Percentiles rank a stretch among this genome's conserved stretches.
Conservation (phyloP, 2,329 filamentous ascomycete species). For the Pseudocercospora cruenta region DNA sequence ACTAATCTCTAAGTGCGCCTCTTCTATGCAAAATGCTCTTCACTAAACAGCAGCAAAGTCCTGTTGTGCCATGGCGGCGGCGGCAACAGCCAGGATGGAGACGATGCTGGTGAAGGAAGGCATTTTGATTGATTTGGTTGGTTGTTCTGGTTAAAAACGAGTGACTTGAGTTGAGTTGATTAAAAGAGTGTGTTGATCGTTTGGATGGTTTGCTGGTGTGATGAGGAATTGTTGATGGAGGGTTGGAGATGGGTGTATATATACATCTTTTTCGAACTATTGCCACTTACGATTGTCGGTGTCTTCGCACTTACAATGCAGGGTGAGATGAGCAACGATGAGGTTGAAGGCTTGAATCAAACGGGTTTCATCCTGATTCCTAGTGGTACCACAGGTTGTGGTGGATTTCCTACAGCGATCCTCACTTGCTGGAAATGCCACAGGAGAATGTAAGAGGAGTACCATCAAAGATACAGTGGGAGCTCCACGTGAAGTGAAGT, state of each 20-base stretch:
- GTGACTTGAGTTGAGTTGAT: constrained; percentile 2
- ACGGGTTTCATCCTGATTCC: not conserved
- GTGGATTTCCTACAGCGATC: not conserved
- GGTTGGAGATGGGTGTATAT: not conserved
- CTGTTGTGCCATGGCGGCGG: not conserved
- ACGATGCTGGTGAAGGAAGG: constrained; percentile 7
- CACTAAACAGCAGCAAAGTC: not conserved
- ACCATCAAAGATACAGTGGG: not conserved
- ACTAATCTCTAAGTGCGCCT: not conserved
- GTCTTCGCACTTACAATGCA: not conserved
- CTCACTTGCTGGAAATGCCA: not conserved
- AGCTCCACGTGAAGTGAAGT: constrained; percentile 1
- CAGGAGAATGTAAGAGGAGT: not conserved
- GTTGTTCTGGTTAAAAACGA: not conserved
- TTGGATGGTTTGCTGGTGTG: constrained; percentile 3
- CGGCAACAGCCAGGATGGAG: constrained; percentile 5
- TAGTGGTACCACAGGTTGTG: not conserved
- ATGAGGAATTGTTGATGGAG: constrained; percentile 1
- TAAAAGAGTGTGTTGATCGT: not conserved
- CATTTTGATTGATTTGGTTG: constrained; percentile 3
- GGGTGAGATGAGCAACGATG: not conserved
- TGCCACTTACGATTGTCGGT: not conserved
- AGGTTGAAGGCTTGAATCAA: not conserved
- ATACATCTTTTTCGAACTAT: not conserved
- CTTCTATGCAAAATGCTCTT: constrained; percentile 2